These are phyloP conservation scores for Vigna radiata DNA, from an alignment of 306 rosid species.

Conservation along the genomic window DNA sequence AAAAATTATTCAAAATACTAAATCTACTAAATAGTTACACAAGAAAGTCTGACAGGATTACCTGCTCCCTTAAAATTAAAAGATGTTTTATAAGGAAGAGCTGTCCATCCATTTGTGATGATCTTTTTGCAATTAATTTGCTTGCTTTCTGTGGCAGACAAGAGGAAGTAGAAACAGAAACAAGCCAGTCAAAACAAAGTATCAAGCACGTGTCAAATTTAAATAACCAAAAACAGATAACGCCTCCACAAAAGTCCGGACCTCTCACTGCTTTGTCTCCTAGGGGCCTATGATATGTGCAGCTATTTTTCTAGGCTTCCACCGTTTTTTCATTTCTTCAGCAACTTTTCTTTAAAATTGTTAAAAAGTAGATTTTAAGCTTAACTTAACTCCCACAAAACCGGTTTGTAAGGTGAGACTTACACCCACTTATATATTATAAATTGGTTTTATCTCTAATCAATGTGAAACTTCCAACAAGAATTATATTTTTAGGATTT, in stretches of 20 bases:
- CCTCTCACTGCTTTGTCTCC: not conserved
- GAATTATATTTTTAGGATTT: conserved; percentile 1
- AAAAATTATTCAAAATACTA: conserved; percentile 38
- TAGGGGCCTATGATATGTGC: not conserved
- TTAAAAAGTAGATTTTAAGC: too few relatives aligned
- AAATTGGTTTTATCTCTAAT: too few relatives aligned
- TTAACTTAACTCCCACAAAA: too few relatives aligned
- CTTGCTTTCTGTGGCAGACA: conserved; percentile 81
- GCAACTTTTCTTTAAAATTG: not conserved
- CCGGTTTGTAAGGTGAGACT: too few relatives aligned
- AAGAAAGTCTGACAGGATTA: conserved; percentile 44
- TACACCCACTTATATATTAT: too few relatives aligned
- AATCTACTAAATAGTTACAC: conserved; percentile 32
- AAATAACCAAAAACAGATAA: conserved; percentile 16
- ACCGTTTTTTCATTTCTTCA: not conserved
- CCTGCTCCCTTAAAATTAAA: conserved; percentile 97
- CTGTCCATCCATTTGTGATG: conserved; percentile 95
- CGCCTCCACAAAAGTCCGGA: conserved; percentile 16
- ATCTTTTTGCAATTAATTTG: conserved; percentile 86
- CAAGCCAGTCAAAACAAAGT: conserved; percentile 32
- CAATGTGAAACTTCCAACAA: too few relatives aligned
- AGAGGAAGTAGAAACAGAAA: conserved; percentile 46
- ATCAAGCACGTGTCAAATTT: conserved; percentile 24
- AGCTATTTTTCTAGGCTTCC: not conserved
- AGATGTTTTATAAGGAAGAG: conserved; percentile 97